A percentile compares a stretch with the other conserved stretches of the same genome.
Evolutionary conservation across 2,329 filamentous ascomycete species (phyloP).

Genomic region (Fusarium annulatum): DNA sequence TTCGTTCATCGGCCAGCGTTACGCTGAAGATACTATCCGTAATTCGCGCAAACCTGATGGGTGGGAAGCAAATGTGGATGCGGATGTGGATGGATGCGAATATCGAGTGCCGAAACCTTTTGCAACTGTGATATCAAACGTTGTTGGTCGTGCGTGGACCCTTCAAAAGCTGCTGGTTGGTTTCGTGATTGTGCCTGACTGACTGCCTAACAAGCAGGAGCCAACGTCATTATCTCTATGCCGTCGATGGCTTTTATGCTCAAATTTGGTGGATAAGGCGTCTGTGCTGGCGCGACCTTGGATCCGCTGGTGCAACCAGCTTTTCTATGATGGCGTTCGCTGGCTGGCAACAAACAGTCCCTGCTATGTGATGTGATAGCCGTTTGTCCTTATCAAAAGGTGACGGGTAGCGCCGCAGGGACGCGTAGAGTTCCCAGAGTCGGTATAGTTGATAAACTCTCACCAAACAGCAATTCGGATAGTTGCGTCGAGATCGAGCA

Average conservation of each 20-base stretch:
- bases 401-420: slow-evolving; percentile 20
- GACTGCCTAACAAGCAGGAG: slow-evolving; percentile 4
- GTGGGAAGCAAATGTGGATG: neutral
- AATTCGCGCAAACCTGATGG: slow-evolving; percentile 25
- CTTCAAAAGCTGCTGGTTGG: slow-evolving; percentile 10
- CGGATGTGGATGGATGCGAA: neutral
- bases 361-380: neutral
- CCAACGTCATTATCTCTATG: slow-evolving; percentile 28
- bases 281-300: slow-evolving; percentile 3
- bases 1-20: slow-evolving; percentile 6
- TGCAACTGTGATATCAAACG: slow-evolving; percentile 1
- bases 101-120: neutral
- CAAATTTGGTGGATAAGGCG: neutral
- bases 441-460: slow-evolving; percentile 4
- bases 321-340: slow-evolving; percentile 9
- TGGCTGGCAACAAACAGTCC: neutral
- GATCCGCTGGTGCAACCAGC: slow-evolving; percentile 6
- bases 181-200: slow-evolving; percentile 3
- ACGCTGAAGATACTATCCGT: slow-evolving; percentile 9
- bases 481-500: slow-evolving; percentile 29
- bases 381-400: slow-evolving; percentile 7
- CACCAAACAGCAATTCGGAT: slow-evolving; percentile 16
- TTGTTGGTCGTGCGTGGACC: neutral
- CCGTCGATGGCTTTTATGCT: slow-evolving; percentile 11
- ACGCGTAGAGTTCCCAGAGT: neutral